Evolutionary conservation across 768 basidiomycete species (phyloP), one percentile per base, ranked within the genome.

Genomic region (Russula virescens): DNA sequence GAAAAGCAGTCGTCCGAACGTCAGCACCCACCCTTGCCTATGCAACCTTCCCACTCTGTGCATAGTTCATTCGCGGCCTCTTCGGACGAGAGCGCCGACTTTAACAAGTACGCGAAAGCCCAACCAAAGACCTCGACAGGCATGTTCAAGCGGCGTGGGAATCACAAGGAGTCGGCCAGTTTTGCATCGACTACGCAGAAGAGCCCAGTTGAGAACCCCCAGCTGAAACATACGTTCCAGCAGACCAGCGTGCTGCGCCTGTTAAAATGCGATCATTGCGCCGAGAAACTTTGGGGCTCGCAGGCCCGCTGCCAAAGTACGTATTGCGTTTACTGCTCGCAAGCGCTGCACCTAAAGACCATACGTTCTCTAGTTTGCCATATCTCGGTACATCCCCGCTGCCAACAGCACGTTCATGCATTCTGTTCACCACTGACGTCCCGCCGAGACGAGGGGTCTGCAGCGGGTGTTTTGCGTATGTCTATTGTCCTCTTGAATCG

Each of bases 271-370:
- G 97, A 98, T 69, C 88, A 95, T 58, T 99, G 97, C 71, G 88
- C 87, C 38, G 97, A 98, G 71, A 99, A 98, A 79, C 86, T 98
- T 86, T 99, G 95, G 94, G 96, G 96, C 8, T 84, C 94, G n/a
- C 94, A 95, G 71, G 79, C 91, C 57, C 87, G 91, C 35, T 99
- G 97, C 72, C 83, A 87, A 67, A 80, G 96, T 94, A 71, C 71
- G 92, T 79, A 11, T 21, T 21, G 28, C 6, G 25, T 34, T 10
- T 38, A 47, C 45, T 25, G 1, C 18, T 13, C 51, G 25, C n/a
- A 7, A n/a, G 43, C 35, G 23, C 40, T 35, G 52, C n/a, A 49
- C 34, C 40, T 6, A 58, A 40, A 5, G 49, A 14, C 7, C 11
- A 18, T n/a, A 23, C 31, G 9, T 9, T 9, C 31, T 47, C 21